Base-by-base conservation (phyloP, 2,329 filamentous ascomycete species). In the Fusarium decemcellulare region DNA sequence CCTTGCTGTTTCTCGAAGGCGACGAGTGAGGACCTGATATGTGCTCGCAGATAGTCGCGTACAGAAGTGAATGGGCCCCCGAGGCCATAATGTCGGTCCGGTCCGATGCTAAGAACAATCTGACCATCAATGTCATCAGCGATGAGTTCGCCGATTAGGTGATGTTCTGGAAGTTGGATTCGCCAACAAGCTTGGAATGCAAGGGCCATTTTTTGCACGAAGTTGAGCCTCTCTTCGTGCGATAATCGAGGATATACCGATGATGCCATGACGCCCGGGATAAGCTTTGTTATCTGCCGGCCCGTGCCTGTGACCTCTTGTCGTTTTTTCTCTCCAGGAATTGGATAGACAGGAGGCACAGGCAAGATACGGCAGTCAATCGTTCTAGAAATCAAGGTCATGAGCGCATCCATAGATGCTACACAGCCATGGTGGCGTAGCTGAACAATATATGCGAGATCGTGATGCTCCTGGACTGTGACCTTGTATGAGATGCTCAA, bases 1-100 rank as follows among this genome's bases (percentile, higher is more conserved):
- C 46, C 46, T 15, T 48, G 23, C 30, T 48, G 46, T 27, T 48
- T 48, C 29, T 48, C 46, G 18, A 48, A 27, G 46, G 46, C 46
- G 27, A 15, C 46, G 9, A 48, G 30, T 34, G 46, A 48, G 46
- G 46, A 48, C 46, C 10, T 48, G 11, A 48, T 27, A 16, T 48
- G 30, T n/a, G 46, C 46, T 48, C 29, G 46, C 6, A 48, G 46
- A 27, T 48, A 48, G 5, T 48, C 46, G 5, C 46, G 46, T 5
- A 48, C 46, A n/a, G 46, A 48, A 34, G 46, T 34, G 30, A 48
- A 48, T 8, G 46, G 46, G 23, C 46, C 46, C 6, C 46, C 46
- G 29, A 48, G 46, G 14, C 46, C 30, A 34, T 48, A 15, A 16
- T 48, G 46, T 48, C 46, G 46, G 32, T 48, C 46, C 5, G 46